Base-by-base conservation (phyloP, 768 basidiomycete species). In the Bullera alba region DNA sequence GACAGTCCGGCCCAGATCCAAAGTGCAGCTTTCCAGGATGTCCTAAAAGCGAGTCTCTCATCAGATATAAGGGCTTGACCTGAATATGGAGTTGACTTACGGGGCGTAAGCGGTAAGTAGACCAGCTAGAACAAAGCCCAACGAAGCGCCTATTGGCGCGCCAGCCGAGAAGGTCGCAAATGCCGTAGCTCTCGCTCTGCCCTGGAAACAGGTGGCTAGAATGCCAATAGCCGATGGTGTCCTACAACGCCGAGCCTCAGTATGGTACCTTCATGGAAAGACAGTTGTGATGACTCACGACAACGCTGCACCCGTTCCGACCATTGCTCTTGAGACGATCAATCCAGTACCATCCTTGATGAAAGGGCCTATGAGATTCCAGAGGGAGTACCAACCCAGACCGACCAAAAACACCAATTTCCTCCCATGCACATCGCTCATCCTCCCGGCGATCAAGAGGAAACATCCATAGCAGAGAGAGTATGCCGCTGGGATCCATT, bases 111-210 rank as follows among this genome's bases (percentile, higher is more conserved):
- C 79, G 0, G 83, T 85, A 17, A 87, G 70, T 1, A 83, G 73
- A n/a, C 86, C 87, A 16, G 88, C 87, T 0, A 87, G 51, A 0
- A 81, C 72, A 26, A 77, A 76, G 1, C 90, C 88, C 14, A 89
- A 72, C 0, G 80, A 84, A 0, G 78, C 84, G 0, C 90, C 90
- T 4, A 91, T 63, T 0, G 90, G 88, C 0, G 85, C 86, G 23
- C 91, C 91, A 0, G 87, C 86, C 0, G 84, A 78, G 57, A 90
- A 92, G 0, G 83, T 81, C 0, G 90, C 80, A 55, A 92, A 93
- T 0, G 87, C 90, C 0, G 81, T 70, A 1, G 85, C 81, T 8
- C 90, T 80, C 0, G 82, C 77, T 12, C 75, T 75, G 0, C 83
- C 83, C 3, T 84, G 83, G 67, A 92, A 93, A 0, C 82, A 75